Base-by-base conservation (phyloP, 192 early-diverging fungal genomes). In the Rhizophagus prolifer region DNA sequence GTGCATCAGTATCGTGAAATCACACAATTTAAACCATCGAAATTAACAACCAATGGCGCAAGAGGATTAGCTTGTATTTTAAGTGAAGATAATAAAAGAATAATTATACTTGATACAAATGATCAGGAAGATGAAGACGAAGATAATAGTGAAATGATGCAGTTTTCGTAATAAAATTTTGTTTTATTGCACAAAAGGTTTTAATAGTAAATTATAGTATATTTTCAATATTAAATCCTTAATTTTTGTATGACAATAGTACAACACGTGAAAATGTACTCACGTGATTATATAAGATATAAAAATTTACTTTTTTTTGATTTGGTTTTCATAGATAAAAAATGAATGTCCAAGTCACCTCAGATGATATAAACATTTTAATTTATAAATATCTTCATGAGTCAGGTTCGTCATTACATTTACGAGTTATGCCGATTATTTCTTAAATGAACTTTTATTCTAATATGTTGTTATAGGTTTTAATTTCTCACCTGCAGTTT, bases 41-140 rank as follows among this genome's bases (percentile, higher is more conserved):
- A 76, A 58, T 12, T 76, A 30, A 59, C 23, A 28, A 76, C 64
- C 16, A 76, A 68, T 26, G 44, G 44, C 26, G 25, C 30, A n/a
- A 65, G 47, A 54, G 65, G 44, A 12, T 61, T 73, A 36, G 34
- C 67, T n/a, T 54, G 41, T 58, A 26, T 67, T 10, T 44, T 76
- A 28, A 76, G 75, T 68, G 46, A 68, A 36, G 54, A 76, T 44
- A 36, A 19, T 14, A 46, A 38, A 58, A 66, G 30, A n/a, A 58
- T 76, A 13, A 30, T 76, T 25, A 76, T 76, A 76, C 67, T 68
- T 34, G 75, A 76, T 68, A 68, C 46, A 4, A 76, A 76, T 58
- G 65, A 68, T 21, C 46, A 76, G 12, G 75, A 76, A 19, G 75
- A 68, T 26, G 61, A 64, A 38, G 61, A 75, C 21, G 64, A 47